These are phyloP conservation scores for Rhodamnia rubescens DNA, from an alignment of 345 rosid genomes.

Conservation along the genomic window DNA sequence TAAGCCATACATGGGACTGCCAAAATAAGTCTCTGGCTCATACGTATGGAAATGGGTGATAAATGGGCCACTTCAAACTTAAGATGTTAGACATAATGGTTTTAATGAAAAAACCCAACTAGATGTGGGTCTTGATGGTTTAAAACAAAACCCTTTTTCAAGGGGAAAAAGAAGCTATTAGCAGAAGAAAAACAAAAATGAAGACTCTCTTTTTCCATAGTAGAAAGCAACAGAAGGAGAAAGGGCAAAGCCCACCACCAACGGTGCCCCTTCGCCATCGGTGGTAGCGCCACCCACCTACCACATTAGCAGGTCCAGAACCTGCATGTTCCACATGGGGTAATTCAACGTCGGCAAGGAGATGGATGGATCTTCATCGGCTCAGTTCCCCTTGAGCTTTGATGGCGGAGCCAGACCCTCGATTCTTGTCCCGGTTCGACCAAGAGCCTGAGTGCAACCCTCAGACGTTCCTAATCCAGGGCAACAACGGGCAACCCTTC, in stretches of 20 bases:
- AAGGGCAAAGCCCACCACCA: not conserved
- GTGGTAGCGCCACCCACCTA: conserved; percentile 65
- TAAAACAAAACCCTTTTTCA: not conserved
- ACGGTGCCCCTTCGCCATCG: conserved; percentile 18
- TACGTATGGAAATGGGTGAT: not conserved
- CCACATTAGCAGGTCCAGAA: conserved; percentile 38
- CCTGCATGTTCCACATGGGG: conserved; percentile 51
- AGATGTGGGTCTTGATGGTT: not conserved
- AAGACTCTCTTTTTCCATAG: not conserved
- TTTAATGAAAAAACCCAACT: not conserved
- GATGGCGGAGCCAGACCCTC: conserved; percentile 73
- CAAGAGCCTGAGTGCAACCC: conserved; percentile 89
- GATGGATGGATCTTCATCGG: conserved; percentile 24
- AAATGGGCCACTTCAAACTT: not conserved
- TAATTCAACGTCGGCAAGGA: conserved; percentile 61
- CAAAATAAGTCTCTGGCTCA: not conserved
- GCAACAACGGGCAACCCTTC: conserved; percentile 60
- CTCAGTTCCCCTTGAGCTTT: conserved; percentile 44
- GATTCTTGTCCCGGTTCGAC: conserved; percentile 81
- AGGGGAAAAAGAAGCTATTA: not conserved
- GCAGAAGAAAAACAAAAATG: too few species aligned
- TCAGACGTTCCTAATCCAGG: conserved; percentile 73
- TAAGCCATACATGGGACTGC: not conserved
- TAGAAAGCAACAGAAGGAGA: not conserved
- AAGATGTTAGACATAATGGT: not conserved